These are phyloP conservation scores for Ustilago hordei DNA, from an alignment of 1,284 basidiomycete species.

Conservation along the genomic window DNA sequence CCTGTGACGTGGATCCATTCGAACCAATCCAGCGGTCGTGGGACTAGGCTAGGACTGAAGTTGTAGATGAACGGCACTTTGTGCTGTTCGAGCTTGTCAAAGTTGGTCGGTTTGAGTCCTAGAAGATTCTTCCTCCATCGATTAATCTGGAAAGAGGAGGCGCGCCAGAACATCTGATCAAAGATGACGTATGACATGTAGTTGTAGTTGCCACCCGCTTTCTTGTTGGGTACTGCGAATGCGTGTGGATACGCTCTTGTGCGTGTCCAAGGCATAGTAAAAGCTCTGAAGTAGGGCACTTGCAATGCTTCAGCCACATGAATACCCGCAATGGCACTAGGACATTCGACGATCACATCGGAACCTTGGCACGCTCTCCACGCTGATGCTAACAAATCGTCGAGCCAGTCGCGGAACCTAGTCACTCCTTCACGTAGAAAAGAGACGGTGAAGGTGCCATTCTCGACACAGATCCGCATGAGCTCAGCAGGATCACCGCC, in stretches of 20 bases:
- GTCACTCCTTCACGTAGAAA: slow-evolving; percentile 90
- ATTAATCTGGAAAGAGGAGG: slow-evolving; percentile 87
- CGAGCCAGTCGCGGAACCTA: slow-evolving; percentile 97
- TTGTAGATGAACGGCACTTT: slow-evolving; percentile 98
- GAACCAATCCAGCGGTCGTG: slow-evolving; percentile 85
- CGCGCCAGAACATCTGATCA: slow-evolving; percentile 98
- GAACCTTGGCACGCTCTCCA: slow-evolving; percentile 96
- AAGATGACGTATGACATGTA: slow-evolving; percentile 97
- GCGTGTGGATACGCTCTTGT: slow-evolving; percentile 94
- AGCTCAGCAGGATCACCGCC: slow-evolving; percentile 97
- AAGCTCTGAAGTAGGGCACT: slow-evolving; percentile 92
- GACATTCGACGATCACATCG: slow-evolving; percentile 92
- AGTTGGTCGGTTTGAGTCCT: slow-evolving; percentile 81
- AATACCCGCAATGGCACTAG: slow-evolving; percentile 97
- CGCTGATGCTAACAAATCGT: slow-evolving; percentile 90
- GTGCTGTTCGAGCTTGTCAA: slow-evolving; percentile 94
- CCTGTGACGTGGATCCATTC: slow-evolving; percentile 96
- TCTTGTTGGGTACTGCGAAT: slow-evolving; percentile 90
- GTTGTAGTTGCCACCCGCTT: slow-evolving; percentile 93
- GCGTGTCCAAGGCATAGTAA: slow-evolving; percentile 83
- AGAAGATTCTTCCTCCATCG: slow-evolving; percentile 86
- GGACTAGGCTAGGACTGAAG: slow-evolving; percentile 84
- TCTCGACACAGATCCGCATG: slow-evolving; percentile 71
- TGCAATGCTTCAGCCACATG: slow-evolving; percentile 93
- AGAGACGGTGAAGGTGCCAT: slow-evolving; percentile 90